These are phyloP conservation scores for Saksenaea oblongispora DNA, from an alignment of 371 early-diverging fungal genomes.

Conservation along the genomic window DNA sequence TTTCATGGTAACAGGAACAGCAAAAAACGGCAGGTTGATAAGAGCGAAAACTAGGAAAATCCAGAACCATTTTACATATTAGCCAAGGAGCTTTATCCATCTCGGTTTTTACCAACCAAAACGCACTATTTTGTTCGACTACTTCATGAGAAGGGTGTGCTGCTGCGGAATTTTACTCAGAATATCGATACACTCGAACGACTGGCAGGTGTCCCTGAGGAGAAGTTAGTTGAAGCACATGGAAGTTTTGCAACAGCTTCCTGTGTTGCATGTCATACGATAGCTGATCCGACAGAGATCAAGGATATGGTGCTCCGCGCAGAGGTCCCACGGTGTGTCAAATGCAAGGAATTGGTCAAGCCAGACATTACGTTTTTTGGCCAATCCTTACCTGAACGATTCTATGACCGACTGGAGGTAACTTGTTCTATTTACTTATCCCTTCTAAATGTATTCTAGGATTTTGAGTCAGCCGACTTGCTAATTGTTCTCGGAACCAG, in stretches of 20 bases:
- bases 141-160: conserved; percentile 69
- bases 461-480: conserved; percentile 77
- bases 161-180: conserved; percentile 90
- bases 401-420: conserved; percentile 60
- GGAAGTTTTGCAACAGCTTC: conserved; percentile 87
- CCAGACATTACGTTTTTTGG: conserved; percentile 97
- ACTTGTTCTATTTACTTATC: not conserved
- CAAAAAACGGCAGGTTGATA: not conserved
- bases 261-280: conserved; percentile 63
- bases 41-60: conserved; percentile 41
- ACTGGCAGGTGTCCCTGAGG: conserved; percentile 73
- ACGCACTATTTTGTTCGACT: conserved; percentile 87
- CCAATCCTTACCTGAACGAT: conserved; percentile 81
- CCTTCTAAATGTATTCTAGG: conserved; percentile 41
- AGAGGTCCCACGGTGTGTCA: conserved; percentile 68
- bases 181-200: conserved; percentile 97
- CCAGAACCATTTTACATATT: conserved; percentile 91
- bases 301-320: conserved; percentile 49
- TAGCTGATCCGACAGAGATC: conserved; percentile 40
- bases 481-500: conserved; percentile 93
- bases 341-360: conserved; percentile 79
- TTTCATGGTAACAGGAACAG: conserved; percentile 57
- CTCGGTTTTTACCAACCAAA: conserved; percentile 77
- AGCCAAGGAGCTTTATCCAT: conserved; percentile 92
- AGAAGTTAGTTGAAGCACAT: conserved; percentile 89